These are phyloP conservation scores for Cavenderia fasciculata DNA, from an alignment of 78 protist genomes.

Conservation along the genomic window DNA sequence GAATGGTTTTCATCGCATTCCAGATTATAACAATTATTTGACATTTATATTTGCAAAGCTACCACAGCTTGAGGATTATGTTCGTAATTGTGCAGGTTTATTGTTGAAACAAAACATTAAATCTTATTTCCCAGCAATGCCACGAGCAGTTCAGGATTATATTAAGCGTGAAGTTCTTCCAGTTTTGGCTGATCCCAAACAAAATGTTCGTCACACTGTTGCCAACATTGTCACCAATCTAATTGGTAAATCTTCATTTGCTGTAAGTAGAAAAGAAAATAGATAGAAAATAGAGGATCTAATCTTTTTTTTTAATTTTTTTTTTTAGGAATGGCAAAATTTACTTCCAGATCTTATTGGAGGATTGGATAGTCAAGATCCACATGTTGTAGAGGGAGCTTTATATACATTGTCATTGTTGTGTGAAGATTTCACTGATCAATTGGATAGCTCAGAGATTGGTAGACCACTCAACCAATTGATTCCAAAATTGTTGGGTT, in stretches of 20 bases:
- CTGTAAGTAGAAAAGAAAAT: slow-evolving; percentile 3
- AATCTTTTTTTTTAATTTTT: no score
- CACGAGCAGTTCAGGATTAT: slow-evolving; percentile 55
- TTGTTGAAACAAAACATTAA: slow-evolving; percentile 49
- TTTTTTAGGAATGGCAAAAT: slow-evolving; percentile 50
- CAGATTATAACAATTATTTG: slow-evolving; percentile 65
- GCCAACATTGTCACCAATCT: slow-evolving; percentile 54
- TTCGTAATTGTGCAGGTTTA: slow-evolving; percentile 48
- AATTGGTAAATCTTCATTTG: slow-evolving; percentile 32
- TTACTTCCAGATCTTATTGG: slow-evolving; percentile 22
- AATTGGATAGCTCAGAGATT: slow-evolving; percentile 8
- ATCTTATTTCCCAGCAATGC: slow-evolving; percentile 34
- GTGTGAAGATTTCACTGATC: slow-evolving; percentile 68
- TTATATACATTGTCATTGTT: slow-evolving; percentile 57
- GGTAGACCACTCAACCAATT: slow-evolving; percentile 58
- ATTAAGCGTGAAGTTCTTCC: slow-evolving; percentile 45
- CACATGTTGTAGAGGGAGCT: slow-evolving; percentile 40
- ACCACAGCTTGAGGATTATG: not conserved
- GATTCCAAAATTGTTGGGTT: slow-evolving; percentile 64
- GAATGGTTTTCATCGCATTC: slow-evolving; percentile 28
- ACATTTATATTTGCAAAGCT: slow-evolving; percentile 30
- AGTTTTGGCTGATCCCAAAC: slow-evolving; percentile 18
- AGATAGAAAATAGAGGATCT: not conserved
- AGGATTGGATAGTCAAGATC: slow-evolving; percentile 49
- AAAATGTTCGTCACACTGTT: slow-evolving; percentile 46